Evolutionary conservation across 1,139 yeast genomes (phyloP).

Genomic region (Candida albicans): DNA sequence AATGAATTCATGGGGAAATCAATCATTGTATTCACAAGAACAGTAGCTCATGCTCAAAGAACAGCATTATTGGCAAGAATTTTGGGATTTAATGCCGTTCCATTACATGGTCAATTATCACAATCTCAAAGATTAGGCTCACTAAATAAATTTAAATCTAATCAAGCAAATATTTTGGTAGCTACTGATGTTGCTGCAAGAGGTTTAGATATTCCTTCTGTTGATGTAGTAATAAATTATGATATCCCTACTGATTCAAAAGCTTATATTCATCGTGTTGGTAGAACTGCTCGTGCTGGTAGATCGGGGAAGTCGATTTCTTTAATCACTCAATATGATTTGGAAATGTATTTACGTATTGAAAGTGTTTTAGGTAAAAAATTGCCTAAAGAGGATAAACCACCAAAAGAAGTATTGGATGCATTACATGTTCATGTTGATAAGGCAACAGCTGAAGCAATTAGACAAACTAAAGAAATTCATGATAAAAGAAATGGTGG

Average conservation of each 20-base stretch:
- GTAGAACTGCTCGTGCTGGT: constrained; percentile 98
- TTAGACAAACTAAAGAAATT: constrained; percentile 74
- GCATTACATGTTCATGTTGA: constrained; percentile 86
- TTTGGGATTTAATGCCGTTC: constrained; percentile 86
- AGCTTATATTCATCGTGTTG: constrained; percentile 95
- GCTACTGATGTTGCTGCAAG: constrained; percentile 99
- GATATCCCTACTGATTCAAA: constrained; percentile 98
- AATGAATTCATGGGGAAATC: constrained; percentile 87
- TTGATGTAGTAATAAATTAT: constrained; percentile 88
- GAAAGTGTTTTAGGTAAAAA: constrained; percentile 84
- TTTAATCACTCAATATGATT: constrained; percentile 90
- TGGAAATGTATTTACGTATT: constrained; percentile 82
- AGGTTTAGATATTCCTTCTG: constrained; percentile 94
- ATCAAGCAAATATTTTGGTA: constrained; percentile 75
- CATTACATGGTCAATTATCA: constrained; percentile 90
- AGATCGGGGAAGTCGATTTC: constrained; percentile 91
- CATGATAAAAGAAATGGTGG: constrained; percentile 48
- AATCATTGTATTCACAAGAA: constrained; percentile 85
- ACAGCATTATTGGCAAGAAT: constrained; percentile 79
- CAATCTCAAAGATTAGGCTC: constrained; percentile 94
- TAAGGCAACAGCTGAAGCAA: constrained; percentile 89
- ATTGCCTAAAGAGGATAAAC: constrained; percentile 73
- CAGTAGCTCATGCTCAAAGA: constrained; percentile 94
- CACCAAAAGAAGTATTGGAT: constrained; percentile 75
- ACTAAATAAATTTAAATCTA: constrained; percentile 86